Evolutionary conservation across 768 basidiomycete genomes (phyloP).

Genomic region (Leccinum broughii): DNA sequence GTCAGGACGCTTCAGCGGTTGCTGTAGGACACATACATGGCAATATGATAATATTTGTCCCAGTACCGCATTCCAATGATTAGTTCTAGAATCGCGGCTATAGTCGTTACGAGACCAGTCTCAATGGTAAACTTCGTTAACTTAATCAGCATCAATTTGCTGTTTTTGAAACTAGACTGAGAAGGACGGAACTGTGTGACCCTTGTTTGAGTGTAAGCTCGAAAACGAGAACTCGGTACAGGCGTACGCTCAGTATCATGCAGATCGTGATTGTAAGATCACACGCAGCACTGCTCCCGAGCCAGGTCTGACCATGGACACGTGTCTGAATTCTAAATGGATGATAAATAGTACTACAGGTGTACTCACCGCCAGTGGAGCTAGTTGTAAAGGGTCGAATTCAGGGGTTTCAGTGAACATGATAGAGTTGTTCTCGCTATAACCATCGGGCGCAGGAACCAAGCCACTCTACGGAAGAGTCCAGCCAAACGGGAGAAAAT

Average conservation of each 20-base stretch:
- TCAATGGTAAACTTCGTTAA: constrained; percentile 17
- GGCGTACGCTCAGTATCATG: constrained; percentile 7
- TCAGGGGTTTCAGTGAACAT: not conserved
- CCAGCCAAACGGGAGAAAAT: too few relatives aligned
- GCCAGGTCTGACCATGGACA: constrained; percentile 18
- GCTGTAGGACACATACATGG: constrained; percentile 6
- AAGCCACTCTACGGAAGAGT: too few relatives aligned
- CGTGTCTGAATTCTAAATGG: not conserved
- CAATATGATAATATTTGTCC: constrained; percentile 1
- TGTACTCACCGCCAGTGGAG: constrained; percentile 6
- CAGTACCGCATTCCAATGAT: constrained; percentile 3
- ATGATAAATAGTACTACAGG: not conserved
- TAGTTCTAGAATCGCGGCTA: constrained; percentile 12
- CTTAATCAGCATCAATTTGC: not conserved
- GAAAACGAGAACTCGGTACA: not conserved
- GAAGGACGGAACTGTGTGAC: not conserved
- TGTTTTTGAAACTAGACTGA: not conserved
- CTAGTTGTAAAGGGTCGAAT: too few relatives aligned
- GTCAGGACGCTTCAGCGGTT: not conserved
- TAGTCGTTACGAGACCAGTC: constrained; percentile 16
- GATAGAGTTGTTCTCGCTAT: not conserved
- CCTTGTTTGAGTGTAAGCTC: not conserved
- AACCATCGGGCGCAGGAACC: too few relatives aligned
- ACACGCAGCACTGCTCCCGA: constrained; percentile 19
- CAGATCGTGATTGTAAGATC: constrained; percentile 21